A percentile compares a stretch with the other conserved stretches of the same genome.
Evolutionary conservation across 176 grass and related monocot species (phyloP).

Genomic region (Bothriochloa decipiens): DNA sequence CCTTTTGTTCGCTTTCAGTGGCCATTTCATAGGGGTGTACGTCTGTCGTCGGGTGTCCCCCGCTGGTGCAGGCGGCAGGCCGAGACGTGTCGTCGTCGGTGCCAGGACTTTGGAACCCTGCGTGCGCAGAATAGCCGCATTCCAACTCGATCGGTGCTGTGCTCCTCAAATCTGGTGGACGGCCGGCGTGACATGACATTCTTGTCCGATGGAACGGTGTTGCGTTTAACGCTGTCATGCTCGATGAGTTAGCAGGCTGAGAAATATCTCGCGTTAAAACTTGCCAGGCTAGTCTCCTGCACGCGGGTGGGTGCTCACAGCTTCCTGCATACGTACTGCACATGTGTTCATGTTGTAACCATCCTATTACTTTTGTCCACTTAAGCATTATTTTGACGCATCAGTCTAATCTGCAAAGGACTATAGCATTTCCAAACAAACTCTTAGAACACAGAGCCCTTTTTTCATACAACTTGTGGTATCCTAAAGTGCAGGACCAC

Average conservation of each 20-base stretch:
- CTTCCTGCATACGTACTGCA: too few species aligned
- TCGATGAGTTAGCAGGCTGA: neutral
- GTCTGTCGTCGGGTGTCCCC: neutral
- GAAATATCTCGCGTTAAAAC: neutral
- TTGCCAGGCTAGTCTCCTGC: neutral
- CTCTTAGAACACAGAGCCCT: too few species aligned
- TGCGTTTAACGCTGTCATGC: neutral
- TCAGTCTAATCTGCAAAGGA: too few species aligned
- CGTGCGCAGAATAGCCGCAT: neutral
- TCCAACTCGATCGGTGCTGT: neutral
- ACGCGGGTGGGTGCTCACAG: too few species aligned
- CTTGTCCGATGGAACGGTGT: neutral
- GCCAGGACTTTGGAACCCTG: neutral
- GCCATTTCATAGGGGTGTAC: neutral
- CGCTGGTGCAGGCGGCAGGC: conserved; percentile 13
- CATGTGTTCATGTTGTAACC: too few species aligned
- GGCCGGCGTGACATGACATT: too few species aligned
- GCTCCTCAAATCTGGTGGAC: neutral
- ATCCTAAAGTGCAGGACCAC: neutral
- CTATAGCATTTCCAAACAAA: too few species aligned
- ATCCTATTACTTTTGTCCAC: too few species aligned
- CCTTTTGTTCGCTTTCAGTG: neutral
- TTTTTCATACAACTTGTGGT: neutral
- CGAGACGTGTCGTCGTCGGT: conserved; percentile 23
- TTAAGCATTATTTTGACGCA: too few species aligned